phyloP scores from a whole-genome alignment of 1,284 basidiomycete genomes.

The Tilletia horrida region DNA sequence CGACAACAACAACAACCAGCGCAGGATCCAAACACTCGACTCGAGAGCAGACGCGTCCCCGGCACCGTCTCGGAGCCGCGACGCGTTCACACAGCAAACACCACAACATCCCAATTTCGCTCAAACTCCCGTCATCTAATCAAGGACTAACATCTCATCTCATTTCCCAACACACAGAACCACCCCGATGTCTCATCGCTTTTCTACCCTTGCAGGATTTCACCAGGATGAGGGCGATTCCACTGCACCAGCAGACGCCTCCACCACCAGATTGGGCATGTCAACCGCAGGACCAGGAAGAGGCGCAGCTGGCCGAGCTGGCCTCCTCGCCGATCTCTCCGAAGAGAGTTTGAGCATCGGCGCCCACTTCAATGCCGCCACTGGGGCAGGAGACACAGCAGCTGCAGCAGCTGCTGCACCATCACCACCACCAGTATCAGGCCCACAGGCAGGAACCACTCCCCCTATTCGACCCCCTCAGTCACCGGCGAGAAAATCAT shows the following conservation, averaged over 20 bases:
- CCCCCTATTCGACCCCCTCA: constrained; percentile 18
- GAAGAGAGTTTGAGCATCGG: constrained; percentile 33
- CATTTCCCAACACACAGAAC: not conserved
- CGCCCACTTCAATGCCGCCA: constrained; percentile 14
- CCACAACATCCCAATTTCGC: not conserved
- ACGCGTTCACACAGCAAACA: not conserved
- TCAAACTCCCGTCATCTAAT: not conserved
- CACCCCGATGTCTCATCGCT: constrained; percentile 36
- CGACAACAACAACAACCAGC: too few relatives aligned
- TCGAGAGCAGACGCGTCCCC: too few relatives aligned
- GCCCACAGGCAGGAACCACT: not conserved
- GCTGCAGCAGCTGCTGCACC: constrained; percentile 16
- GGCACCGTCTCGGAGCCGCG: too few relatives aligned
- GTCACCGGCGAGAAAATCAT: constrained; percentile 11
- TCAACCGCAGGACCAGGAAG: constrained; percentile 24
- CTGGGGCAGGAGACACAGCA: constrained; percentile 21
- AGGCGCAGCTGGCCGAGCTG: constrained; percentile 8
- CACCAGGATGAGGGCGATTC: constrained; percentile 25
- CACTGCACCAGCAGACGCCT: constrained; percentile 29
- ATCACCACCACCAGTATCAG: constrained; percentile 14
- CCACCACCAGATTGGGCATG: constrained; percentile 32
- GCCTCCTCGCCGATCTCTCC: constrained; percentile 30
- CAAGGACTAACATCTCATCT: constrained; percentile 7
- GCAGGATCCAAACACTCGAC: too few relatives aligned
- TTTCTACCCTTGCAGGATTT: constrained; percentile 39